Evolutionary conservation across 192 early-diverging fungal species (phyloP), one percentile per base, ranked within the genome.

Genomic region (Polychytrium aggregatum): DNA sequence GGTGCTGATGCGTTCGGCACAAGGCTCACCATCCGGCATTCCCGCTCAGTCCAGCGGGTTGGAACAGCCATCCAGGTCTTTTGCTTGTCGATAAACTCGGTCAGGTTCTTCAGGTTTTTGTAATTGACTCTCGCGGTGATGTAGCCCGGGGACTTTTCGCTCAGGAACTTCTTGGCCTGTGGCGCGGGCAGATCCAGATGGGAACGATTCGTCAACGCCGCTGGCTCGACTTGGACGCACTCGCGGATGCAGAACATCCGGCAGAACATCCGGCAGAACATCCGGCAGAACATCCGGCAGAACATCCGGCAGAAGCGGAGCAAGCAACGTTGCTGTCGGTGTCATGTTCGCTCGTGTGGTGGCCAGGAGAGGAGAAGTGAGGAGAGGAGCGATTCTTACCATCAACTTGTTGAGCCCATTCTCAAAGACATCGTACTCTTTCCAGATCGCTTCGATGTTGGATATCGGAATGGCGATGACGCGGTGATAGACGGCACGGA

Each of bases 391-490:
- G n/a, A n/a, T n/a, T 11, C 22, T 28, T 77, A 86, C 83, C 53
- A 85, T 85, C 40, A 87, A 52, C 52, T 87, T 81, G 62, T 88
- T 89, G 16, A 89, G 63, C 5, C 67, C 68, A 54, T 87, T 92
- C 52, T 95, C 92, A 68, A 86, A 95, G 24, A 78, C 63, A 63
- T 98, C 94, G 62, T 95, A 95, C 34, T 91, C 82, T 45, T 90
- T 91, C 94, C 94, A 98, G 13, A 98, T 74, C 56, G 83, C 73
- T 48, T 95, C 92, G 13, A 98, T 76, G 41, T 91, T 89, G 43
- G 80, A 65, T 34, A 92, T 49, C 1, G 94, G 94, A 26, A 89
- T 88, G 28, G 76, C 65, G n/a, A 94, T 74, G 18, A 90, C 94
- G 27, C 75, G 70, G 49, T 92, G 88, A 52, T 81, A 98, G 5